These are phyloP conservation scores for Rosellinia necatrix DNA, from an alignment of 2,329 filamentous ascomycete species.

Conservation along the genomic window DNA sequence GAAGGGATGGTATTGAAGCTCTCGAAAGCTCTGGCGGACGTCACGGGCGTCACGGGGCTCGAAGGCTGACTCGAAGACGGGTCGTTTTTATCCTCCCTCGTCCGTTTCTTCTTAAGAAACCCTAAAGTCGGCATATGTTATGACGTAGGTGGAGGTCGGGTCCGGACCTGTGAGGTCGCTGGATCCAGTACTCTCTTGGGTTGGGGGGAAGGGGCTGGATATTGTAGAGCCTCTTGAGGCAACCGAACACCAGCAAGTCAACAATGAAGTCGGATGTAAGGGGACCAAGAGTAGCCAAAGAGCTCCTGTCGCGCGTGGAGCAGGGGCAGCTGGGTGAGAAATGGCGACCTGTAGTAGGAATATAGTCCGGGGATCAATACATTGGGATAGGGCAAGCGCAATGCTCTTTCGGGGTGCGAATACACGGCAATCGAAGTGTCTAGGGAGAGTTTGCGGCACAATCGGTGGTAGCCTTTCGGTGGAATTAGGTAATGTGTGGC, in stretches of 20 bases:
- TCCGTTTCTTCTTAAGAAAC: constrained; percentile 98
- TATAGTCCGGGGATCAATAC: constrained; percentile 5
- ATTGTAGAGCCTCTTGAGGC: constrained; percentile 16
- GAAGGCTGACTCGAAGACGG: constrained; percentile 68
- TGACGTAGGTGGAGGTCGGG: constrained; percentile 39
- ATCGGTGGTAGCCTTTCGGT: neutral
- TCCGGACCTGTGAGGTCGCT: constrained; percentile 30
- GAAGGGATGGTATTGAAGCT: constrained; percentile 45
- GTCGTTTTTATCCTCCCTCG: constrained; percentile 83
- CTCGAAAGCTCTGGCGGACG: constrained; percentile 60
- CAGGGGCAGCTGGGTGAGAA: neutral
- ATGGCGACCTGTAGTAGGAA: constrained; percentile 13
- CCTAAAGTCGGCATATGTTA: constrained; percentile 86
- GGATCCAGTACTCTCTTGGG: constrained; percentile 10
- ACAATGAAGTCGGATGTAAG: neutral
- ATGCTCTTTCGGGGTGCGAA: constrained; percentile 9
- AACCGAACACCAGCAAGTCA: constrained; percentile 9
- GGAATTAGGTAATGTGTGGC: constrained; percentile 8
- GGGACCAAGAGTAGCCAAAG: neutral
- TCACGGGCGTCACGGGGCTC: constrained; percentile 65
- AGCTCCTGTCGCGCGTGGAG: constrained; percentile 12
- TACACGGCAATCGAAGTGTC: constrained; percentile 12
- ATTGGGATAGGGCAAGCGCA: constrained; percentile 17
- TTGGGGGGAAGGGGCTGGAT: constrained; percentile 8
- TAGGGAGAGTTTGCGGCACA: constrained; percentile 2